These are phyloP conservation scores for Tilletia caries DNA, from an alignment of 1,284 basidiomycete genomes.

Conservation along the genomic window DNA sequence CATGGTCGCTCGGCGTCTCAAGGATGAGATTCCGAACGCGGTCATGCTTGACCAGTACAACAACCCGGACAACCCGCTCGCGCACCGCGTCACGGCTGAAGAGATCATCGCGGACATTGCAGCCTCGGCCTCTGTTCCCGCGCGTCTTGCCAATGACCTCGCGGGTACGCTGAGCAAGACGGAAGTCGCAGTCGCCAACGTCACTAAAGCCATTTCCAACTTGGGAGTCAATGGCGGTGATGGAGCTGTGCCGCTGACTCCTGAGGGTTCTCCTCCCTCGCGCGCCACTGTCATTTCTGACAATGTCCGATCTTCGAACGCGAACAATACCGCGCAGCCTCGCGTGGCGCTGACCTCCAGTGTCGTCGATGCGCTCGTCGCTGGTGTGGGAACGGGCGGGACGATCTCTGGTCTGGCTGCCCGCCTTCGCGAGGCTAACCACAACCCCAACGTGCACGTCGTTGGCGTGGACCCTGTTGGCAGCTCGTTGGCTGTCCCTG, in stretches of 20 bases:
- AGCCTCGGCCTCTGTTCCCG: constrained; percentile 41
- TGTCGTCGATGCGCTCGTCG: constrained; percentile 75
- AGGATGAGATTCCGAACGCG: constrained; percentile 74
- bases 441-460: constrained; percentile 56
- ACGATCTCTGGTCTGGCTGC: constrained; percentile 83
- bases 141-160: constrained; percentile 22
- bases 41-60: constrained; percentile 87
- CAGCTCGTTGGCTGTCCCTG: constrained; percentile 76
- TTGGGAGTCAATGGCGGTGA: constrained; percentile 14
- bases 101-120: constrained; percentile 70
- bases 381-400: constrained; percentile 89
- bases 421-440: constrained; percentile 61
- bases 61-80: constrained; percentile 61
- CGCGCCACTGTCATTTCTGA: constrained; percentile 26
- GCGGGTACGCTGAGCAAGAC: constrained; percentile 55
- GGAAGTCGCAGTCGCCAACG: not conserved
- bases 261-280: constrained; percentile 51
- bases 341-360: constrained; percentile 20
- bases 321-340: constrained; percentile 50
- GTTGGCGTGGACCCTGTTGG: constrained; percentile 93
- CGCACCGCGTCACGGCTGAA: constrained; percentile 42
- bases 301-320: not conserved
- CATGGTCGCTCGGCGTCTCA: constrained; percentile 75
- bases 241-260: constrained; percentile 19
- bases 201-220: not conserved